These are phyloP conservation scores for Pyrrhoderma noxium DNA, from an alignment of 1,284 basidiomycete species.

Conservation along the genomic window DNA sequence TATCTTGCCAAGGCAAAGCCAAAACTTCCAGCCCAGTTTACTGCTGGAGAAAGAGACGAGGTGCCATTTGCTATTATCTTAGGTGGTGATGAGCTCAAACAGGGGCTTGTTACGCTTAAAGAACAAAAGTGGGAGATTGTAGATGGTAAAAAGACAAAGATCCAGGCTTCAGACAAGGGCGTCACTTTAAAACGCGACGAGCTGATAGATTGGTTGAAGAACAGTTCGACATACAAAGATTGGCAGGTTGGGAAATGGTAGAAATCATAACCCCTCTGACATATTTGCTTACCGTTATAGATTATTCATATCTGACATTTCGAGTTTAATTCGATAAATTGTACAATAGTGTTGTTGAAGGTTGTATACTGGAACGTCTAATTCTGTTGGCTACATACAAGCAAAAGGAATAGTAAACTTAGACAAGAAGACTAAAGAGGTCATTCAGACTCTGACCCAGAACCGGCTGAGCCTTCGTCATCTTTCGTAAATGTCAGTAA, in stretches of 20 bases:
- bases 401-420: neutral
- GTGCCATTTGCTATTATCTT: conserved; percentile 90
- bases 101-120: conserved; percentile 85
- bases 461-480: conserved; percentile 26
- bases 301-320: neutral
- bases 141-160: conserved; percentile 67
- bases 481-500: conserved; percentile 29
- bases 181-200: conserved; percentile 57
- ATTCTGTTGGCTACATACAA: neutral
- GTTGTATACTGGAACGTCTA: too few relatives aligned
- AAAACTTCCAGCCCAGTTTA: conserved; percentile 83
- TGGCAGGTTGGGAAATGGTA: conserved; percentile 16
- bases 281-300: neutral
- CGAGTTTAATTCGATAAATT: too few relatives aligned
- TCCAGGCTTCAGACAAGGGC: conserved; percentile 48
- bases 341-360: too few relatives aligned
- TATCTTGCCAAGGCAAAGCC: conserved; percentile 92
- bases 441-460: conserved; percentile 20
- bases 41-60: conserved; percentile 85
- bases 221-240: conserved; percentile 19
- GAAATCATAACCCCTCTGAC: neutral
- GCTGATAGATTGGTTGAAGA: conserved; percentile 58
- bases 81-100: conserved; percentile 79
- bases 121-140: conserved; percentile 81
- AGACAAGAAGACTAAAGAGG: neutral